These are phyloP conservation scores for Fusarium praegraminearum DNA, from an alignment of 2,329 filamentous ascomycete genomes.

Conservation along the genomic window DNA sequence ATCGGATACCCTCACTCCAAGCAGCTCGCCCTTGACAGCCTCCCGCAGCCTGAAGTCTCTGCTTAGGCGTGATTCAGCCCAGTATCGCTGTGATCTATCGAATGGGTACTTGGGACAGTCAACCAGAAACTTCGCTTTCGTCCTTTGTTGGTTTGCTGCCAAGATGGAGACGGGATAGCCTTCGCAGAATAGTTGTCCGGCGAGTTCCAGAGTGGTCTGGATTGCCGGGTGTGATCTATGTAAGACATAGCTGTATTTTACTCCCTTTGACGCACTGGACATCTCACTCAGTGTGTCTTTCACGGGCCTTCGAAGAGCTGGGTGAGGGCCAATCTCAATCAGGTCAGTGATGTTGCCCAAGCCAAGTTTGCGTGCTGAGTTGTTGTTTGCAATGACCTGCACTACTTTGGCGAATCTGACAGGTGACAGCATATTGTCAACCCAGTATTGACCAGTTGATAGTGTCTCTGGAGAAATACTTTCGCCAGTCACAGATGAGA, in stretches of 20 bases:
- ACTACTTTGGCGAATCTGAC: conserved; percentile 54
- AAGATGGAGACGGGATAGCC: not conserved
- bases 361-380: not conserved
- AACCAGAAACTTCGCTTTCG: not conserved
- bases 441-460: conserved; percentile 54
- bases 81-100: conserved; percentile 49
- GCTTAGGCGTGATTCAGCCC: conserved; percentile 49
- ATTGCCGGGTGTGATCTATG: not conserved
- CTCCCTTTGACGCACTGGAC: not conserved
- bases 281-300: conserved; percentile 26
- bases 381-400: conserved; percentile 5
- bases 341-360: conserved; percentile 1
- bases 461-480: conserved; percentile 52
- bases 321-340: conserved; percentile 46
- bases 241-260: not conserved
- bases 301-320: conserved; percentile 35
- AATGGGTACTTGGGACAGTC: conserved; percentile 10
- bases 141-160: not conserved
- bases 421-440: conserved; percentile 53
- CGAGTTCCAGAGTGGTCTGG: not conserved
- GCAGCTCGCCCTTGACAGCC: conserved; percentile 54
- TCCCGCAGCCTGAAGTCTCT: conserved; percentile 48
- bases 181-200: not conserved
- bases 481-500: conserved; percentile 58
- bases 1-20: conserved; percentile 49